Percentiles rank a stretch among this genome's conserved stretches.
These are phyloP conservation scores for Cairneyella variabilis DNA, from an alignment of 495 filamentous ascomycete genomes.

Conservation along the genomic window DNA sequence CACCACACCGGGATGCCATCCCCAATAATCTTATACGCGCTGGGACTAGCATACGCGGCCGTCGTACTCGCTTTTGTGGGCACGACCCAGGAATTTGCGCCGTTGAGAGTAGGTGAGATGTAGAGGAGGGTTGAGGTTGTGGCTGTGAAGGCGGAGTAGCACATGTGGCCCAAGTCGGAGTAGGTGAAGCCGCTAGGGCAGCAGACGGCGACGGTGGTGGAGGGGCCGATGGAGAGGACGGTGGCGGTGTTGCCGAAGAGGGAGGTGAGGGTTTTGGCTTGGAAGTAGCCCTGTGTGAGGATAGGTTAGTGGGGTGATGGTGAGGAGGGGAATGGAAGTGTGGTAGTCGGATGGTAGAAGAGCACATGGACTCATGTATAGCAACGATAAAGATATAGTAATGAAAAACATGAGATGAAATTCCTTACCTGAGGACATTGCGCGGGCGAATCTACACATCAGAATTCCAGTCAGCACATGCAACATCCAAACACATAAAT, in stretches of 20 bases:
- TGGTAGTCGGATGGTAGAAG: too few relatives aligned
- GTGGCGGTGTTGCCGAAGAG: background rate
- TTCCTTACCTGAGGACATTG: too few relatives aligned
- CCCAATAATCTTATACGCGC: constrained; percentile 1
- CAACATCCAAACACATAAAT: too few relatives aligned
- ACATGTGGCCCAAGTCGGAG: background rate
- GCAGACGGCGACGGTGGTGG: constrained; percentile 4
- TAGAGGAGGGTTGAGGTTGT: constrained; percentile 1
- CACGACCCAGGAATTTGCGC: background rate
- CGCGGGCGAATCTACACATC: background rate
- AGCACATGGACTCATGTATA: too few relatives aligned
- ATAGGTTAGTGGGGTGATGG: too few relatives aligned
- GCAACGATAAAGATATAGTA: too few relatives aligned
- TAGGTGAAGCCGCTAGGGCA: constrained; percentile 1
- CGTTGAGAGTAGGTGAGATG: background rate
- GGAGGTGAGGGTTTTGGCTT: background rate
- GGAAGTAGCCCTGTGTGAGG: background rate
- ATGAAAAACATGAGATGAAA: too few relatives aligned
- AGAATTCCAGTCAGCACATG: background rate
- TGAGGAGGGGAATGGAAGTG: too few relatives aligned
- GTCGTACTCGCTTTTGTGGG: background rate
- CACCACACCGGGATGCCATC: constrained; percentile 3
- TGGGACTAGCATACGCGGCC: background rate
- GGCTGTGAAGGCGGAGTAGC: background rate
- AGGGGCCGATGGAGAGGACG: background rate